Evolutionary conservation across 2,329 filamentous ascomycete species (phyloP).

Genomic region (Botrytis deweyae): DNA sequence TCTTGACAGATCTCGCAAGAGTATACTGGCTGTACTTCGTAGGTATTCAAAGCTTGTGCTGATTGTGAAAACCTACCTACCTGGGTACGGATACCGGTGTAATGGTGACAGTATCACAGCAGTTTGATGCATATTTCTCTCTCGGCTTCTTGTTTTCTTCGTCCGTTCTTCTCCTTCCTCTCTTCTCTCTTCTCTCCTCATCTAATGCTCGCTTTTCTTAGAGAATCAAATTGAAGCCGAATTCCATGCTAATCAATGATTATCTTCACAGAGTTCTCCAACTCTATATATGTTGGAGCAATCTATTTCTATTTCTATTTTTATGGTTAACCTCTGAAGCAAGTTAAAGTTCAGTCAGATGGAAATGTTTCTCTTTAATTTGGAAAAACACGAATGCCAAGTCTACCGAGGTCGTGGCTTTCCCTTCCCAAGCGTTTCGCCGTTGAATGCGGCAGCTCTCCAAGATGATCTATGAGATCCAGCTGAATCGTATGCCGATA

Average conservation of each 20-base stretch:
- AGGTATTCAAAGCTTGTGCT: neutral
- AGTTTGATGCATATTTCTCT: neutral
- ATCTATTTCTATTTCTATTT: neutral
- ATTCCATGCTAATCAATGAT: neutral
- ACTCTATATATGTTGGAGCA: neutral
- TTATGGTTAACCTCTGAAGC: neutral
- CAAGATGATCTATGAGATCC: neutral
- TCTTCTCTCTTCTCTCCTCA: no score
- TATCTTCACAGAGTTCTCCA: neutral
- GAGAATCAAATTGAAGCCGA: neutral
- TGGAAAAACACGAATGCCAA: neutral
- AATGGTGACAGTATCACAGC: neutral
- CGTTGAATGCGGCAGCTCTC: slow-evolving; percentile 3
- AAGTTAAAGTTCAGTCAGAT: neutral
- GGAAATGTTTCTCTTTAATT: neutral
- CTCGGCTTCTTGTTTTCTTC: neutral
- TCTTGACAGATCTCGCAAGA: neutral
- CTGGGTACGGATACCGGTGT: neutral
- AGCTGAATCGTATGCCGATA: neutral
- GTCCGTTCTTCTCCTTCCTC: neutral
- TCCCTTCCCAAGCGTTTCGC: neutral
- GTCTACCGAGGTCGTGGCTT: neutral
- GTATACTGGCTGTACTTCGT: neutral
- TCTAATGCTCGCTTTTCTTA: no score
- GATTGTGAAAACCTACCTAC: neutral